Percentiles rank a stretch among this genome's conserved stretches.
phyloP scores from a whole-genome alignment of 495 filamentous ascomycete species.

The Aspergillus conjunctus region DNA sequence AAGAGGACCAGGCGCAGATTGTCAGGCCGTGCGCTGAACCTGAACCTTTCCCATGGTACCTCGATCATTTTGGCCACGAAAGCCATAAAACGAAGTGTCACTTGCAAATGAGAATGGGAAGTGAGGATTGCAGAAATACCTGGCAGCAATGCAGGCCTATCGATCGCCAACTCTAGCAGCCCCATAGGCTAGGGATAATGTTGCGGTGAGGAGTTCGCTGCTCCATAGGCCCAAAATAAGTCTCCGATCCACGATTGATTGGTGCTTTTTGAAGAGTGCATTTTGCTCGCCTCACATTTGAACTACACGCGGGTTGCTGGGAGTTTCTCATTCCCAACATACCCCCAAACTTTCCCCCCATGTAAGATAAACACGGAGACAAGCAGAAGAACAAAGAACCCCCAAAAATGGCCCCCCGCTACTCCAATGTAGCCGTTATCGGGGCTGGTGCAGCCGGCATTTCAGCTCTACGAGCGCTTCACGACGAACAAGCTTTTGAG shows the following conservation, averaged over 20 bases:
- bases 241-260: background rate
- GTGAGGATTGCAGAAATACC: too few relatives aligned
- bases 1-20: too few relatives aligned
- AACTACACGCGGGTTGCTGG: background rate
- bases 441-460: conserved; percentile 56
- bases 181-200: background rate
- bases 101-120: too few relatives aligned
- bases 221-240: background rate
- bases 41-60: too few relatives aligned
- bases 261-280: background rate
- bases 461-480: conserved; percentile 53
- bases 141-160: too few relatives aligned
- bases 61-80: too few relatives aligned
- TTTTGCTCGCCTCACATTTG: background rate
- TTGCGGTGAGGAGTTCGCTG: background rate
- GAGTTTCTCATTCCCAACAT: background rate
- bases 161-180: too few relatives aligned
- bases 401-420: conserved; percentile 28
- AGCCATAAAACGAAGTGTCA: too few relatives aligned
- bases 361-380: background rate
- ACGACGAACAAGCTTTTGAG: conserved; percentile 53
- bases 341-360: background rate
- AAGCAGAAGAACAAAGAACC: background rate
- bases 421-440: conserved; percentile 51
- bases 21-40: too few relatives aligned